These are phyloP conservation scores for Penicillium longicatenatum DNA, from an alignment of 495 filamentous ascomycete species.

Conservation along the genomic window DNA sequence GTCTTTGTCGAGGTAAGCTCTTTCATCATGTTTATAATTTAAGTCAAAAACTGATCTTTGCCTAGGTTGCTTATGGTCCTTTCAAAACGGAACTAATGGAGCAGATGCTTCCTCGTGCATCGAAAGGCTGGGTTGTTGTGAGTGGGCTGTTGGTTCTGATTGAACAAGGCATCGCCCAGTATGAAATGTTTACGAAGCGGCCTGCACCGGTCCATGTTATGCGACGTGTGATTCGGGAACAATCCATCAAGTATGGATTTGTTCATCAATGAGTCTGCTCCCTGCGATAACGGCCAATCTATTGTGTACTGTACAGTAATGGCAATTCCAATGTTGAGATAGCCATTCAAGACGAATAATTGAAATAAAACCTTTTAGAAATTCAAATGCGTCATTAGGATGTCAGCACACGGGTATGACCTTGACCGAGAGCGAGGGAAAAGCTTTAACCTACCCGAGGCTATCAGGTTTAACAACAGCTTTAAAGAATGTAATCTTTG, in stretches of 20 bases:
- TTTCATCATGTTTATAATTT: not conserved
- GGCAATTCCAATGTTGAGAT: not conserved
- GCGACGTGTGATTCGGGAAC: constrained; percentile 32
- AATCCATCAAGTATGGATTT: constrained; percentile 20
- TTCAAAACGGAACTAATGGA: constrained; percentile 56
- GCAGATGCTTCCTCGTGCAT: constrained; percentile 46
- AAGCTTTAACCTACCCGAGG: not conserved
- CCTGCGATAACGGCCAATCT: not conserved
- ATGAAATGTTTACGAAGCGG: constrained; percentile 72
- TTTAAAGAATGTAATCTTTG: not conserved
- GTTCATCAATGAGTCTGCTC: constrained; percentile 4
- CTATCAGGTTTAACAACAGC: not conserved
- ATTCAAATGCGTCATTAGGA: not conserved
- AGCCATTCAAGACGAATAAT: not conserved
- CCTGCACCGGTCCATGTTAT: constrained; percentile 68
- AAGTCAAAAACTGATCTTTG: constrained; percentile 46
- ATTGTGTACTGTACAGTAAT: too few relatives aligned
- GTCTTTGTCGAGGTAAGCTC: constrained; percentile 63
- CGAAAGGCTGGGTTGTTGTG: constrained; percentile 63
- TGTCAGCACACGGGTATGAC: not conserved
- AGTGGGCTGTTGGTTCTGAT: constrained; percentile 68
- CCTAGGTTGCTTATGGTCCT: constrained; percentile 39
- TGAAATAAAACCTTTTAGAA: not conserved
- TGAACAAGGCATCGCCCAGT: constrained; percentile 74
- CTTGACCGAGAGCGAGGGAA: not conserved